Base-by-base conservation (phyloP, 2,329 filamentous ascomycete species). In the Cadophora luteo-olivacea region DNA sequence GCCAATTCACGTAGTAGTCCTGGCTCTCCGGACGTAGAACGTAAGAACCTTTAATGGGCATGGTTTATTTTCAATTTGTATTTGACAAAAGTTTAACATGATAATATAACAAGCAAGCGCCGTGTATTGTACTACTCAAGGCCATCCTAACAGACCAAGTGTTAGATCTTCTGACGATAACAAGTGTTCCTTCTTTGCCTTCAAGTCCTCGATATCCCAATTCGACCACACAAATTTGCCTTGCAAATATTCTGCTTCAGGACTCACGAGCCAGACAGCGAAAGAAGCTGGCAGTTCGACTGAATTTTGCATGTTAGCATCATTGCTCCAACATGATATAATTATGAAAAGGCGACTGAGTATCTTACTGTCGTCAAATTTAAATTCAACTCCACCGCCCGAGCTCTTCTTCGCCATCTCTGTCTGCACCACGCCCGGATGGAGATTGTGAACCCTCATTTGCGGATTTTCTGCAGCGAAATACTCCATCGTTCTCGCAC, bases 181-280 rank as follows among this genome's bases (percentile, higher is more conserved):
- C 24, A 67, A 63, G 2, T 64, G 52, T 24, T 77, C 73, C 25
- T 76, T 78, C 48, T 75, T 75, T 1, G 75, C 75, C 72, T 81
- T 80, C 49, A 86, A 76, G 68, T 86, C 83, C n/a, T 82, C 79
- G 0, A 84, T 79, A 71, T 86, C 84, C 84, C 84, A 86, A 33
- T 82, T 81, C 11, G 80, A 78, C 80, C 81, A 85, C 0, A 85
- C 74, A n/a, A 82, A 81, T 60, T 81, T 82, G 3, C 80, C 78
- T 51, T 79, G 81, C 29, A 85, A 72, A 66, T 85, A 84, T 5
- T 70, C 73, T 0, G 84, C 83, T 68, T 85, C 62, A 1, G 58
- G 45, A 29, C 58, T 61, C 14, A 54, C 41, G 19, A 45, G 32
- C 61, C 66, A 68, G 14, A 64, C 54, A 14, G 58, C n/a, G 25